Conservation (phyloP, 2,329 filamentous ascomycete species). For the Trichoderma koningiopsis region DNA sequence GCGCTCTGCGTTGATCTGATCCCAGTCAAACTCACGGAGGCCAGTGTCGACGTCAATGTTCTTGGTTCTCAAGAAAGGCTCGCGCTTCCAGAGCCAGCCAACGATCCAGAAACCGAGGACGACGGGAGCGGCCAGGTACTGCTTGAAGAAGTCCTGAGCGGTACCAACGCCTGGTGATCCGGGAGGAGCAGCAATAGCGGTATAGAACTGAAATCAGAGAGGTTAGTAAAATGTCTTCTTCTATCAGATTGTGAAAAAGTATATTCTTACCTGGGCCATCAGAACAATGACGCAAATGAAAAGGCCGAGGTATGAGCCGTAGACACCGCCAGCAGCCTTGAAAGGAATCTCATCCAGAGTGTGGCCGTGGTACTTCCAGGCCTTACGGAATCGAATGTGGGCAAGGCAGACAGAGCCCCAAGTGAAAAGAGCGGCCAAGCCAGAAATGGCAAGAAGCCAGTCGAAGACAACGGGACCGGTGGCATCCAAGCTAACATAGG, state of each 20-base stretch:
- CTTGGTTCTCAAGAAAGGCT: conserved; percentile 57
- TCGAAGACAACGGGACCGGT: conserved; percentile 56
- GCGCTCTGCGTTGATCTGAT: conserved; percentile 59
- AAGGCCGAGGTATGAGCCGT: conserved; percentile 67
- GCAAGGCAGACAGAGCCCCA: conserved; percentile 66
- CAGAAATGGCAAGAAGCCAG: conserved; percentile 65
- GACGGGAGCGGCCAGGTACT: conserved; percentile 57
- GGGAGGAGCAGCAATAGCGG: conserved; percentile 46
- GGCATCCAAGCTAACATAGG: conserved; percentile 47
- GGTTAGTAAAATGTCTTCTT: conserved; percentile 17
- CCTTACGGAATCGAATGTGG: conserved; percentile 65
- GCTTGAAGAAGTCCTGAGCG: conserved; percentile 57
- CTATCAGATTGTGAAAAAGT: background rate
- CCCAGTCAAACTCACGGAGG: conserved; percentile 67
- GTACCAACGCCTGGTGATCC: conserved; percentile 40
- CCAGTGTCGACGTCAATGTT: conserved; percentile 71
- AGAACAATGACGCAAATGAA: conserved; percentile 57
- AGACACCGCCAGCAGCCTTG: conserved; percentile 48
- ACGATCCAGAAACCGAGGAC: conserved; percentile 58
- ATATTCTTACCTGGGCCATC: conserved; percentile 52
- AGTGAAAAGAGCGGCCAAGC: conserved; percentile 62
- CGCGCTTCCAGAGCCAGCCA: conserved; percentile 68
- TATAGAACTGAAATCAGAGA: conserved; percentile 47
- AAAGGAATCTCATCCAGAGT: conserved; percentile 48
- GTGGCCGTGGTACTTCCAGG: conserved; percentile 62